A percentile compares a stretch with the other conserved stretches of the same genome.
phyloP scores from a whole-genome alignment of 2,329 filamentous ascomycete genomes.

The Nectriaceae sp. region DNA sequence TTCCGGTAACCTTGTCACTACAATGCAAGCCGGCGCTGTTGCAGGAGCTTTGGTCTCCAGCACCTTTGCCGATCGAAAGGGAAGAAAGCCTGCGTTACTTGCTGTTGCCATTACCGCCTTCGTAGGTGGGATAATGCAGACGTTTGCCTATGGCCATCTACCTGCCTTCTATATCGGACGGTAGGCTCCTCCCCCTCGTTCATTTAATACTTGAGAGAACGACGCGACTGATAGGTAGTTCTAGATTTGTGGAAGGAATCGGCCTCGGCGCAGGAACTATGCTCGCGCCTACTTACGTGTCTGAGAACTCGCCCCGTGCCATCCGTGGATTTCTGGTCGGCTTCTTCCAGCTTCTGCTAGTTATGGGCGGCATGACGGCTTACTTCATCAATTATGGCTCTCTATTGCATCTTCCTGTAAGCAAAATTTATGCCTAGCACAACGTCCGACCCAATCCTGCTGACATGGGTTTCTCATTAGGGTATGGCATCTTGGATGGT shows the following conservation, averaged over 20 bases:
- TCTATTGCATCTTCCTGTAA: constrained; percentile 38
- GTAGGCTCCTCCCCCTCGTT: constrained; percentile 13
- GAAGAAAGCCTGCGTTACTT: constrained; percentile 34
- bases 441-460: constrained; percentile 11
- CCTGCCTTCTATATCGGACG: constrained; percentile 33
- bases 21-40: constrained; percentile 31
- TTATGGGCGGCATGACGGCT: constrained; percentile 51
- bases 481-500: constrained; percentile 38
- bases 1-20: constrained; percentile 29
- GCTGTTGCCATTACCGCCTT: constrained; percentile 30
- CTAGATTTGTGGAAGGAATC: constrained; percentile 55
- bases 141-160: constrained; percentile 31
- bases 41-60: constrained; percentile 25
- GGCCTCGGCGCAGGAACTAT: constrained; percentile 54
- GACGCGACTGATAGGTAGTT: not conserved
- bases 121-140: constrained; percentile 34
- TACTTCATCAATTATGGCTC: constrained; percentile 58
- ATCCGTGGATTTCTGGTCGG: constrained; percentile 62
- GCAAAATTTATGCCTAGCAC: constrained; percentile 33
- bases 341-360: constrained; percentile 61
- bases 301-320: constrained; percentile 59
- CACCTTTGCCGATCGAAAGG: constrained; percentile 30
- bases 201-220: not conserved
- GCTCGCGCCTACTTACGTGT: constrained; percentile 62
- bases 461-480: not conserved